These are phyloP conservation scores for Cutaneotrichosporon sp. DNA, from an alignment of 1,284 basidiomycete genomes.

Conservation along the genomic window DNA sequence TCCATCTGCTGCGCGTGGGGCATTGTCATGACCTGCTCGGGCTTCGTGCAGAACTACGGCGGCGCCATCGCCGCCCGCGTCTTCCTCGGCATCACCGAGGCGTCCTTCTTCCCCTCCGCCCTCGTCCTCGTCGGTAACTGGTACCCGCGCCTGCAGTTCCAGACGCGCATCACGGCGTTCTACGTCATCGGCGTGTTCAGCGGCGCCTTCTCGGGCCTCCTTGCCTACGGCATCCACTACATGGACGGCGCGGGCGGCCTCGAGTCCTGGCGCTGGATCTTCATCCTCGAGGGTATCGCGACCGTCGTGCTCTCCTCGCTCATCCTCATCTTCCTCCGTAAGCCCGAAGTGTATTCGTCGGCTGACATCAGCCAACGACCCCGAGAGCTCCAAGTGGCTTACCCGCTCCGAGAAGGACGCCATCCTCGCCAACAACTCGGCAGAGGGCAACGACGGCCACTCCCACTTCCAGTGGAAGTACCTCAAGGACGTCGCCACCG, in stretches of 20 bases:
- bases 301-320: constrained; percentile 23
- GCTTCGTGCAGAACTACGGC: constrained; percentile 60
- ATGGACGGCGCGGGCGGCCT: constrained; percentile 46
- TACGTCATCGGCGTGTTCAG: constrained; percentile 55
- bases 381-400: constrained; percentile 27
- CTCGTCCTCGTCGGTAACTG: constrained; percentile 40
- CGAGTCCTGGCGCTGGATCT: constrained; percentile 56
- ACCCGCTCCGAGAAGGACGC: constrained; percentile 21
- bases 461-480: constrained; percentile 23
- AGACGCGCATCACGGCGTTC: constrained; percentile 58
- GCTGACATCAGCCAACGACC: no score
- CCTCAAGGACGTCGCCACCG: constrained; percentile 17
- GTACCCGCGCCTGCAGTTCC: constrained; percentile 50
- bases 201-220: constrained; percentile 42
- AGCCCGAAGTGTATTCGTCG: no score
- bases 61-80: constrained; percentile 42
- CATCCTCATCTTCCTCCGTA: constrained; percentile 27
- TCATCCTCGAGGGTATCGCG: constrained; percentile 26
- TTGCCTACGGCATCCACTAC: constrained; percentile 42
- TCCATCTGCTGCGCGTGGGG: constrained; percentile 54
- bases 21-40: constrained; percentile 62
- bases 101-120: constrained; percentile 35
- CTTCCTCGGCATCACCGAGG: constrained; percentile 21
- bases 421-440: constrained; percentile 15
- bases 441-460: constrained; percentile 17